These are phyloP conservation scores for Amylostereum chailletii DNA, from an alignment of 1,284 basidiomycete species.

Conservation along the genomic window DNA sequence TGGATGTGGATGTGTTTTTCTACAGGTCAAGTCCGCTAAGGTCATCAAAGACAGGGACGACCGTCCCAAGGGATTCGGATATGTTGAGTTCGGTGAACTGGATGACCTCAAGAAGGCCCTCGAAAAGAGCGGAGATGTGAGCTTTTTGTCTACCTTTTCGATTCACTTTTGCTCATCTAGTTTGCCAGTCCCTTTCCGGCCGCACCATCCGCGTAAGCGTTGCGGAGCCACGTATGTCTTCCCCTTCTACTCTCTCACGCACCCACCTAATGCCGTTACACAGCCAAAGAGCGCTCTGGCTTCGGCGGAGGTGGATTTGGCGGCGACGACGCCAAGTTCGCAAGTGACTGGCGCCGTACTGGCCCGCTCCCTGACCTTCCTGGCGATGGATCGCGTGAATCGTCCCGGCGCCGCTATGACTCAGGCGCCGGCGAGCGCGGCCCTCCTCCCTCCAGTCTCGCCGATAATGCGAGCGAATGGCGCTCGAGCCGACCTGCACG, in stretches of 20 bases:
- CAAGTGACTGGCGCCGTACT: constrained; percentile 79
- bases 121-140: constrained; percentile 51
- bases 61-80: constrained; percentile 96
- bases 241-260: neutral
- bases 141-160: constrained; percentile 15
- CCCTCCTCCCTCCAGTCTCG: constrained; percentile 37
- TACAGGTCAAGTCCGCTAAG: constrained; percentile 76
- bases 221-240: constrained; percentile 82
- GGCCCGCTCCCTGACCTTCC: constrained; percentile 72
- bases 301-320: constrained; percentile 37
- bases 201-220: constrained; percentile 87
- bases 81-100: constrained; percentile 86
- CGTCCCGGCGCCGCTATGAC: constrained; percentile 57
- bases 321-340: constrained; percentile 68
- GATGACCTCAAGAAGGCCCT: constrained; percentile 83
- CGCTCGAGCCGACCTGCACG: constrained; percentile 47
- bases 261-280: constrained; percentile 5
- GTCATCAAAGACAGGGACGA: constrained; percentile 89
- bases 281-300: constrained; percentile 67
- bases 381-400: constrained; percentile 37
- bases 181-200: constrained; percentile 57
- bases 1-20: constrained; percentile 2
- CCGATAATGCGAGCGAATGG: constrained; percentile 64
- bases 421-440: constrained; percentile 29
- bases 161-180: neutral